These are phyloP conservation scores for Blastomyces percursus DNA, from an alignment of 2,329 filamentous ascomycete species.

Conservation along the genomic window DNA sequence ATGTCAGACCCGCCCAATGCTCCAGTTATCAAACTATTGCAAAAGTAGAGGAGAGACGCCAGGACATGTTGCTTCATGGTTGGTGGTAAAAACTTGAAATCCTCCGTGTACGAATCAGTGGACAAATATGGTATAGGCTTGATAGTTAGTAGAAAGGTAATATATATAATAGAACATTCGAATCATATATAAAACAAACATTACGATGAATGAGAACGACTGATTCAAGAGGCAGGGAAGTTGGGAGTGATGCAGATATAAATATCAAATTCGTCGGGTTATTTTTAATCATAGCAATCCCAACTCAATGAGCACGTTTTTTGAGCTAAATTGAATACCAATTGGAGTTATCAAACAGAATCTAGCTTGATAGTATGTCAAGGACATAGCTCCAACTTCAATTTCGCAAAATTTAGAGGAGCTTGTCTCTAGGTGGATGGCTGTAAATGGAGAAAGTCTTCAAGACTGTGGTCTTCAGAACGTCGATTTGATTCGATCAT, in stretches of 20 bases:
- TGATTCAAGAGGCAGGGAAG: not conserved
- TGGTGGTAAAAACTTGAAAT: not conserved
- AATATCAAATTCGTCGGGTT: not conserved
- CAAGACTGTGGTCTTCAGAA: not conserved
- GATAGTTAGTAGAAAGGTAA: not conserved
- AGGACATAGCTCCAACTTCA: not conserved
- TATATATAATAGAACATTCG: not conserved
- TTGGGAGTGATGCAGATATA: not conserved
- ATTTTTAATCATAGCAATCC: not conserved
- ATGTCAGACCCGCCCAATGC: not conserved
- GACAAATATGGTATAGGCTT: not conserved
- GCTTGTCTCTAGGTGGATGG: not conserved
- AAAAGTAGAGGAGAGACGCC: not conserved
- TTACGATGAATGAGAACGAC: not conserved
- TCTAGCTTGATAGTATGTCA: not conserved
- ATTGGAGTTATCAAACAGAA: not conserved
- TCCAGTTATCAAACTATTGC: not conserved
- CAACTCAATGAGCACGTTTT: not conserved
- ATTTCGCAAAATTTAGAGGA: not conserved
- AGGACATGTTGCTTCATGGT: not conserved
- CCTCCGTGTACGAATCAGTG: not conserved
- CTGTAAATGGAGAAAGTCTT: not conserved
- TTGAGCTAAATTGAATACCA: not conserved
- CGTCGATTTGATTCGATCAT: not conserved
- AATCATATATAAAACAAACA: not conserved